Evolutionary conservation across 768 basidiomycete genomes (phyloP).

Genomic region (Sistotremastrum niveocremeum): DNA sequence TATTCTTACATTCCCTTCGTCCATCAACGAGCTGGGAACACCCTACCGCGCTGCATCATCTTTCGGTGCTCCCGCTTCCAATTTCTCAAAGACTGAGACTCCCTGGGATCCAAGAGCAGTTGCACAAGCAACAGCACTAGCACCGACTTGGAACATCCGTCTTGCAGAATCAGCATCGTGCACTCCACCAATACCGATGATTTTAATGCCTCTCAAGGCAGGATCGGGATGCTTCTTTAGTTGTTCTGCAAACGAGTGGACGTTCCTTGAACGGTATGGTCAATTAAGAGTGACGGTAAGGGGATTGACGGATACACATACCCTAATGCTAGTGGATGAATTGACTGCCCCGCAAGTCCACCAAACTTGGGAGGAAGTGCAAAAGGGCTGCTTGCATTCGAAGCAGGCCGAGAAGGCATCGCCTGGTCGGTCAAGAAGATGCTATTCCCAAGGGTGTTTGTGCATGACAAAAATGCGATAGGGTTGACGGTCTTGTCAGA

Average conservation of each 20-base stretch:
- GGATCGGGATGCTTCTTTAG: constrained; percentile 28
- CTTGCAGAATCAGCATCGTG: constrained; percentile 40
- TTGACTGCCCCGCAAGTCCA: constrained; percentile 61
- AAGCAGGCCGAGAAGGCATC: constrained; percentile 3
- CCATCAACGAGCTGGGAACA: no score
- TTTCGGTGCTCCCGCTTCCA: neutral
- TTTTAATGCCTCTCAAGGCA: constrained; percentile 33
- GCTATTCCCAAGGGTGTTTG: constrained; percentile 66
- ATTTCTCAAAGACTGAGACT: constrained; percentile 22
- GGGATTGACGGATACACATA: constrained; percentile 34
- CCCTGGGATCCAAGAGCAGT: constrained; percentile 33
- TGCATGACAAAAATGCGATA: constrained; percentile 65
- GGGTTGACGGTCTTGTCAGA: constrained; percentile 23
- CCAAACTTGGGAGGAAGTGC: constrained; percentile 56
- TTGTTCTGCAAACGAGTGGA: constrained; percentile 36
- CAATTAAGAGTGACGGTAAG: neutral
- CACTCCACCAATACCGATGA: constrained; percentile 81
- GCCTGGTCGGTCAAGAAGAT: constrained; percentile 50
- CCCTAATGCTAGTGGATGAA: constrained; percentile 69
- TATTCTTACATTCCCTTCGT: no score
- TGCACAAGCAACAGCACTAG: constrained; percentile 53
- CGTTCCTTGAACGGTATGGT: constrained; percentile 12
- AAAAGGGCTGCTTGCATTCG: constrained; percentile 18
- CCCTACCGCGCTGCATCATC: no score
- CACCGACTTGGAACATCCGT: constrained; percentile 68